Evolutionary conservation across 345 rosid genomes (phyloP), one percentile per base, ranked within the genome.

Genomic region (Brassica carinata): DNA sequence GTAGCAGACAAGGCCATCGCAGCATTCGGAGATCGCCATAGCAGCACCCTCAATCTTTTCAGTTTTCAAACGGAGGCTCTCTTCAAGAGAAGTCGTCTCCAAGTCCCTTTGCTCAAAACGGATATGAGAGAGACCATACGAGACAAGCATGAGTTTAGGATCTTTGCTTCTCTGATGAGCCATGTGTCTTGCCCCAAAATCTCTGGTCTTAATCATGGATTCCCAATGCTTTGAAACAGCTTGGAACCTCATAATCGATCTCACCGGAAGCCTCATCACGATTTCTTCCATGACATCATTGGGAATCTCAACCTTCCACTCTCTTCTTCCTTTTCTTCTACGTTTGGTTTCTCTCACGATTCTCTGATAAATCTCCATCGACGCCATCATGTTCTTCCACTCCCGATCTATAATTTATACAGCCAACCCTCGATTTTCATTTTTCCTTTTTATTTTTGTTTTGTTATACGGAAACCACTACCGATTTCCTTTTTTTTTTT

Each of bases 1-100:
- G 27, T 26, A 8, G 43, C 77, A 73, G 59, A 73, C 58, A 73
- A 73, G 68, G 2, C 58, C 68, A 8, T 73, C 76, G n/a, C 38
- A 61, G 68, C 58, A 19, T 34, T 59, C 6, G 3, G 68, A 67
- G 2, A 67, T 36, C 7, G 38, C 29, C 7, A 66, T 14, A 34
- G 0, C 45, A 34, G 0, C 45, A 36, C 70, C 51, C 51, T 7
- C 0, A 66, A 66, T 15, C 18, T 9, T 3, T 3, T 0, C 14
- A 8, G 15, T 36, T 34, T 8, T 8, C 45, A 38, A 8, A 38
- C 45, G 0, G 10, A 38, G 10, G 11, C 45, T 38, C 45, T 38
- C 45, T 38, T 38, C 11, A 38, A 38, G 10, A 38, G 10, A 38
- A 38, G 45, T 38, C 9, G 45, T 38, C 9, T 38, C 45, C 11